A percentile compares a stretch with the other conserved stretches of the same genome.
phyloP scores from a whole-genome alignment of 139 green algal species.

The Ostreobium quekettii region DNA sequence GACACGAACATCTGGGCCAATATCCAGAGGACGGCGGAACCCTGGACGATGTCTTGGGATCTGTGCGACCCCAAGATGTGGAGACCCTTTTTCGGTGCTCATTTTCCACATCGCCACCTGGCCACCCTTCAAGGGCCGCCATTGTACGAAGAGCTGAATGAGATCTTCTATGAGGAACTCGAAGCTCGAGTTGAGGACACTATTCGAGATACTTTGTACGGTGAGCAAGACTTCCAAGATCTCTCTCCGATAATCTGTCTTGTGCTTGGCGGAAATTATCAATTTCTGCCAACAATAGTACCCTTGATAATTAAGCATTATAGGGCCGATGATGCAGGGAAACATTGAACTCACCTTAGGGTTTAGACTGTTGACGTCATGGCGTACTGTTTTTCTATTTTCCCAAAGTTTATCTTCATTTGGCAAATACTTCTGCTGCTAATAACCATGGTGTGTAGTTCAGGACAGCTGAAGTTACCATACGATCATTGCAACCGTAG shows the following conservation, averaged over 20 bases:
- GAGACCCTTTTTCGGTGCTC: conserved; percentile 1
- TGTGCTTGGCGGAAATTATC: not conserved
- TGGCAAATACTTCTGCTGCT: too few relatives aligned
- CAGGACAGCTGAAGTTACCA: too few relatives aligned
- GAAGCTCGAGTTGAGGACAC: conserved; percentile 40
- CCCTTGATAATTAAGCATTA: not conserved
- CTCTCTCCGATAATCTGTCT: not conserved
- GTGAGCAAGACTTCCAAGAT: conserved; percentile 19
- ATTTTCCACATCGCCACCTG: not conserved
- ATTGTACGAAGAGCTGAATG: conserved; percentile 33
- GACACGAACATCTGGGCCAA: conserved; percentile 54
- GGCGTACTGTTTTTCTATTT: not conserved
- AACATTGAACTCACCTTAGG: too few relatives aligned
- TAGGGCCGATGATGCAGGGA: not conserved
- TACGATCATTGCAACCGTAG: too few relatives aligned
- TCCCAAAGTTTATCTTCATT: not conserved
- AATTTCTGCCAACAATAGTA: not conserved
- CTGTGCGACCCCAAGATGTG: conserved; percentile 18
- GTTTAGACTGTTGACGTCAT: not conserved
- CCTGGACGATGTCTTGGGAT: conserved; percentile 48
- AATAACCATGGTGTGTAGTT: too few relatives aligned
- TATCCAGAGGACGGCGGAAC: conserved; percentile 33
- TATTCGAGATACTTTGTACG: conserved; percentile 29
- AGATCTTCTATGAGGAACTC: conserved; percentile 45
- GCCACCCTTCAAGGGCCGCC: conserved; percentile 21